These are phyloP conservation scores for Leavenworthia alabamica DNA, from an alignment of 345 rosid species.

Conservation along the genomic window DNA sequence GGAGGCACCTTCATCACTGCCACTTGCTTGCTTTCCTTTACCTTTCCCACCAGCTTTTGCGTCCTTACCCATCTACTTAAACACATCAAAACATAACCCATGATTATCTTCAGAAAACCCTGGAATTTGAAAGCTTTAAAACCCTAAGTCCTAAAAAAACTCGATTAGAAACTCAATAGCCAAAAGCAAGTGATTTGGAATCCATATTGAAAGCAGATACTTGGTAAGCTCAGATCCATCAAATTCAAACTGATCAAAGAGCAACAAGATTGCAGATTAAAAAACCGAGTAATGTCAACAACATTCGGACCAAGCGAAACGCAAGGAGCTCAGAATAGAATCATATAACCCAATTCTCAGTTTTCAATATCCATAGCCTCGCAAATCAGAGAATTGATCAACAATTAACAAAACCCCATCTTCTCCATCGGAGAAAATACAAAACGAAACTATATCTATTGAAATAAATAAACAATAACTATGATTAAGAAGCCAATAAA, in stretches of 20 bases:
- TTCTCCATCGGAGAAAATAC: not conserved
- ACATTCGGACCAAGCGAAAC: not conserved
- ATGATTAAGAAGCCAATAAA: not conserved
- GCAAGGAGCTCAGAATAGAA: not conserved
- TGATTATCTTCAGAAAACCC: not conserved
- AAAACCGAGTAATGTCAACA: not conserved
- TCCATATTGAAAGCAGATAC: not conserved
- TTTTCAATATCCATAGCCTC: not conserved
- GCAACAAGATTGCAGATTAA: not conserved
- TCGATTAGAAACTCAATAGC: not conserved
- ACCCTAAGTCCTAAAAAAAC: slow-evolving; percentile 12
- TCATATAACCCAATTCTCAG: not conserved
- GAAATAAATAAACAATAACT: not conserved
- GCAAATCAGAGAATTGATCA: slow-evolving; percentile 4
- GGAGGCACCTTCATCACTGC: slow-evolving; percentile 57
- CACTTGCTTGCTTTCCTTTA: slow-evolving; percentile 76
- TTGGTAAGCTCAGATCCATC: not conserved
- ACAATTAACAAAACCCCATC: not conserved
- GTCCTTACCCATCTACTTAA: slow-evolving; percentile 59
- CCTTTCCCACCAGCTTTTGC: slow-evolving; percentile 69
- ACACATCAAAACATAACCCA: not conserved
- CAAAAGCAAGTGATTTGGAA: slow-evolving; percentile 3
- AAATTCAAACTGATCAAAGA: not conserved
- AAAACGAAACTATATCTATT: not conserved
- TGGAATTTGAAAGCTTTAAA: not conserved